Percentiles rank a stretch among this genome's conserved stretches.
Conservation (phyloP, 1,139 yeast genomes). For the Keqinozyma sinolaborantium region DNA sequence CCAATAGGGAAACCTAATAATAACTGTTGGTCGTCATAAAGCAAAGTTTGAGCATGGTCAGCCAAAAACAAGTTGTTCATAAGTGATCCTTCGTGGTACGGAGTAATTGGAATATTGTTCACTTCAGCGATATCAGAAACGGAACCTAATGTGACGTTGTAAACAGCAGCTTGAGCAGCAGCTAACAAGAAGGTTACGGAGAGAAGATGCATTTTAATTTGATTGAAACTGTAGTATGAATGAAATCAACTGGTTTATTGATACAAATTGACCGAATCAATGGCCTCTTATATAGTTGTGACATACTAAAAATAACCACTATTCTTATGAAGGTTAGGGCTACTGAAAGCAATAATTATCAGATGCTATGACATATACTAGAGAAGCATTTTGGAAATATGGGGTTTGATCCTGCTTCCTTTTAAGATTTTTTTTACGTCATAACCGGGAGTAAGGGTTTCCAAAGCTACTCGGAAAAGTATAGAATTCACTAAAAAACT, state of each 20-base stretch:
- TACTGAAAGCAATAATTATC: too few relatives aligned
- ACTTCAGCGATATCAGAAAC: conserved; percentile 8
- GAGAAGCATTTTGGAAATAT: too few relatives aligned
- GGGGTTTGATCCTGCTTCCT: too few relatives aligned
- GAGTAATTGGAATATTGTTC: conserved; percentile 25
- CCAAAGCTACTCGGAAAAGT: too few relatives aligned
- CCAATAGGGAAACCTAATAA: neutral
- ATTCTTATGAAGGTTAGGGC: too few relatives aligned
- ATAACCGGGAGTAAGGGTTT: too few relatives aligned
- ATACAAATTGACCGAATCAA: neutral
- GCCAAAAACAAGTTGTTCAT: conserved; percentile 43
- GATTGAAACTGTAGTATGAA: too few relatives aligned
- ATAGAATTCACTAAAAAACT: too few relatives aligned
- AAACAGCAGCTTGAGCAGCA: neutral
- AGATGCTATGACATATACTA: too few relatives aligned
- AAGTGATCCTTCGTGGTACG: conserved; percentile 56
- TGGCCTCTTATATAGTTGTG: too few relatives aligned
- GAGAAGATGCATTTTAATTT: conserved; percentile 4
- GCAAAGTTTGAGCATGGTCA: conserved; percentile 8
- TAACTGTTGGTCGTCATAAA: conserved; percentile 4
- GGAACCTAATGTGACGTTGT: conserved; percentile 1
- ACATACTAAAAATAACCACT: too few relatives aligned
- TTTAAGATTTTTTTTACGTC: too few relatives aligned
- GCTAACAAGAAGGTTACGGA: neutral
- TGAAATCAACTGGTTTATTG: conserved; percentile 1